Evolutionary conservation across 805 yeast species (phyloP).

Genomic region (Candida takata): DNA sequence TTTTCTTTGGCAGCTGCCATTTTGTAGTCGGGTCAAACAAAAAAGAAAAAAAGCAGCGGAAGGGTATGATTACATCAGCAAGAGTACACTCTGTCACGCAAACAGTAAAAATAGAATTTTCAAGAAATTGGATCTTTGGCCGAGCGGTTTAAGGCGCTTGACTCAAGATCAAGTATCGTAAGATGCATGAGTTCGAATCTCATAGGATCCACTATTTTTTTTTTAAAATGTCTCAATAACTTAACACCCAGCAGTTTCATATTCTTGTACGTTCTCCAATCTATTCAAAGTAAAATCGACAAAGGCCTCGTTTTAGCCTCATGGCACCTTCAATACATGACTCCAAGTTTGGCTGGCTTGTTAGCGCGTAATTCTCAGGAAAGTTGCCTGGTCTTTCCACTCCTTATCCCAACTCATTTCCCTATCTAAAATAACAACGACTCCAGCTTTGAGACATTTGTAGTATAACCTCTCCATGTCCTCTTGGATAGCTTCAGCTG

Average conservation of each 20-base stretch:
- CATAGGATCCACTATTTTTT: slow-evolving; percentile 20
- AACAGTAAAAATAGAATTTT: too few relatives aligned
- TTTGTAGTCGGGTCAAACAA: too few relatives aligned
- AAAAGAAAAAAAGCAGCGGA: too few relatives aligned
- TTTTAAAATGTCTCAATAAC: too few relatives aligned
- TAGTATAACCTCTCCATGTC: slow-evolving; percentile 5
- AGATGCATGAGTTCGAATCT: slow-evolving; percentile 21
- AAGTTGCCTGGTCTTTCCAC: slow-evolving; percentile 4
- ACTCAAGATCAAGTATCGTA: slow-evolving; percentile 21
- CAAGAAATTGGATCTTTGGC: slow-evolving; percentile 15
- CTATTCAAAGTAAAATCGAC: slow-evolving; percentile 6
- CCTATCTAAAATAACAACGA: slow-evolving; percentile 6
- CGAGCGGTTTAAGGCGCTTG: slow-evolving; percentile 22
- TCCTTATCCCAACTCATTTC: slow-evolving; percentile 8
- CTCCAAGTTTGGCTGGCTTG: slow-evolving; percentile 1
- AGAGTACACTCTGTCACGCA: too few relatives aligned
- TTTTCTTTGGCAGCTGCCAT: too few relatives aligned
- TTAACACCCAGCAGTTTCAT: too few relatives aligned
- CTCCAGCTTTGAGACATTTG: slow-evolving; percentile 5
- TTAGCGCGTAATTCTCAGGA: slow-evolving; percentile 5
- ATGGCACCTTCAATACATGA: slow-evolving; percentile 4
- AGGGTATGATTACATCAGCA: too few relatives aligned
- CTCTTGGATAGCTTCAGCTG: too few relatives aligned
- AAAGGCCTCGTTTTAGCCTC: slow-evolving; percentile 5
- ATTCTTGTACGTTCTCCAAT: too few relatives aligned